These are phyloP conservation scores for Neopestalotiopsis clavispora DNA, from an alignment of 2,329 filamentous ascomycete species.

Conservation along the genomic window DNA sequence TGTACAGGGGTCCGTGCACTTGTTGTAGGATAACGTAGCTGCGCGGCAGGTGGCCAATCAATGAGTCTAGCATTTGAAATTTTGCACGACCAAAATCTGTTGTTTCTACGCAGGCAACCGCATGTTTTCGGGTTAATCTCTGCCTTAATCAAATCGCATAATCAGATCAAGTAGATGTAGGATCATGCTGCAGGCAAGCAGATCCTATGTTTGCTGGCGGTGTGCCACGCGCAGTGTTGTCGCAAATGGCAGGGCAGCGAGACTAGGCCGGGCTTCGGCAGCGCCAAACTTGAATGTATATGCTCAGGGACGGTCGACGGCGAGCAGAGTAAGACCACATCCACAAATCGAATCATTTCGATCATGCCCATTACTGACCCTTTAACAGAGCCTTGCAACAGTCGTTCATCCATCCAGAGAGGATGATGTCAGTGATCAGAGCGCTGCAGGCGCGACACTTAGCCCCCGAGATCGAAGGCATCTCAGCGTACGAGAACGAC, in stretches of 20 bases:
- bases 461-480: neutral
- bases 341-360: neutral
- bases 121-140: neutral
- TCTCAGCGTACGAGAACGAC: constrained; percentile 42
- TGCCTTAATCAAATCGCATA: neutral
- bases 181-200: constrained; percentile 33
- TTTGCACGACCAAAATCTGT: neutral
- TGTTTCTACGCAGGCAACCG: neutral
- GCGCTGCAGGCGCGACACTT: neutral
- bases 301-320: neutral
- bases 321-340: constrained; percentile 7
- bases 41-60: neutral
- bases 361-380: neutral
- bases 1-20: neutral
- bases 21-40: neutral
- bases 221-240: constrained; percentile 28
- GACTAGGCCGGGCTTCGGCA: constrained; percentile 17
- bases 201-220: constrained; percentile 37
- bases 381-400: constrained; percentile 29
- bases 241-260: constrained; percentile 18
- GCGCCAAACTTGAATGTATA: neutral
- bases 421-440: constrained; percentile 7
- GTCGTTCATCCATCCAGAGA: constrained; percentile 25
- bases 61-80: constrained; percentile 9
- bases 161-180: neutral